These are phyloP conservation scores for Prunella vulgaris DNA, from an alignment of 257 asterid genomes.

Conservation along the genomic window DNA sequence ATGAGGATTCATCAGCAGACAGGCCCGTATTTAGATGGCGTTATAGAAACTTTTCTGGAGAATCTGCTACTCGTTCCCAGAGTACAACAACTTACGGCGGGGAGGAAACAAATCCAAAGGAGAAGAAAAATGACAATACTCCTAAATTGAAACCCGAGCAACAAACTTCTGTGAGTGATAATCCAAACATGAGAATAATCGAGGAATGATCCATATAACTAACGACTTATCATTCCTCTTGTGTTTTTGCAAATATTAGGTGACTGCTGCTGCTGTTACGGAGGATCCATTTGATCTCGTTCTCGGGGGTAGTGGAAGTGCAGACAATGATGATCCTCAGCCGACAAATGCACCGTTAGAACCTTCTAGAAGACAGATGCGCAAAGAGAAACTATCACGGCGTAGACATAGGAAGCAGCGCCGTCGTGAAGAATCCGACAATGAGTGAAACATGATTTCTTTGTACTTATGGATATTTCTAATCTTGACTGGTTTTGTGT, in stretches of 20 bases:
- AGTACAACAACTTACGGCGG: slow-evolving; percentile 12
- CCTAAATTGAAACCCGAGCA: slow-evolving; percentile 24
- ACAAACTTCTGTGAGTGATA: slow-evolving; percentile 39
- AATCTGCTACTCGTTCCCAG: slow-evolving; percentile 25
- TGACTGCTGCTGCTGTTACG: slow-evolving; percentile 16
- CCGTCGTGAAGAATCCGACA: slow-evolving; percentile 31
- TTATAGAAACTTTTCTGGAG: slow-evolving; percentile 41
- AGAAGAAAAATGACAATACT: slow-evolving; percentile 25
- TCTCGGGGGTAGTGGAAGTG: slow-evolving; percentile 41
- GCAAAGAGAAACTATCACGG: slow-evolving; percentile 44
- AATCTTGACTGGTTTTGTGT: background rate
- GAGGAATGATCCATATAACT: background rate
- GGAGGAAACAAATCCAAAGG: slow-evolving; percentile 23
- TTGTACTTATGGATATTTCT: background rate
- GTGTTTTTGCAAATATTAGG: slow-evolving; percentile 29
- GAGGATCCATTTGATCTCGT: slow-evolving; percentile 63
- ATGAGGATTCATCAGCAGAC: slow-evolving; percentile 57
- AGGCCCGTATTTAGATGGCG: slow-evolving; percentile 59
- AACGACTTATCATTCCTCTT: background rate
- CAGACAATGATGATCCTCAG: slow-evolving; percentile 26
- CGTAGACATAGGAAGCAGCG: slow-evolving; percentile 52
- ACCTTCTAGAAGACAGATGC: slow-evolving; percentile 32
- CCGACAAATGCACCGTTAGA: slow-evolving; percentile 16
- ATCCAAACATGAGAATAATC: background rate
- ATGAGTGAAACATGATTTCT: background rate